Evolutionary conservation across 305 asterid species (phyloP), one percentile per base, ranked within the genome.

Genomic region (Fraxinus nigra): DNA sequence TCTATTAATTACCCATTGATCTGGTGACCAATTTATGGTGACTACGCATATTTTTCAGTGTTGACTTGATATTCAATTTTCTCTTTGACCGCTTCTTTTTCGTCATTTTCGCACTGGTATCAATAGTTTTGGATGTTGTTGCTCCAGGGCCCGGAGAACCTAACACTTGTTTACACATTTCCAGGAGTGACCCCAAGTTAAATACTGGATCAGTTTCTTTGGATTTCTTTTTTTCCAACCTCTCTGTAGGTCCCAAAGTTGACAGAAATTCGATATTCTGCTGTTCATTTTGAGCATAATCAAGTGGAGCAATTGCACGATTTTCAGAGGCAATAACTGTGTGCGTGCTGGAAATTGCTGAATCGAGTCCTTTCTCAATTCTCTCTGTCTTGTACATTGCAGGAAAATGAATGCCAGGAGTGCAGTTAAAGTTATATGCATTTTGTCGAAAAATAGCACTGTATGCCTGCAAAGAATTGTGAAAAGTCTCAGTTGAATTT

Each of bases 61-160:
- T 82, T 80, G 90, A 82, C 86, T 85, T 86, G 81, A 83, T 78
- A 38, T 56, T 77, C 82, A 85, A 61, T 86, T 85, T 86, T 90
- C 91, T 91, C 83, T 87, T 92, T 43, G 97, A 84, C 77, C 92
- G 92, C 90, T 88, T 90, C 90, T 91, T 92, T 81, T 86, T 94
- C 75, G 77, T 59, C 86, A 82, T 70, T 77, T 81, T 84, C 85
- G 91, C 74, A 83, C 72, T 82, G 78, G 81, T 87, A 72, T 88
- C 87, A 38, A 95, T 90, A 61, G 75, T 75, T 84, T 79, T 79
- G 80, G 90, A 88, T 65, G 81, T 59, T 84, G 79, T 79, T 80
- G 86, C 79, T 80, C 82, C 86, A 54, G 78, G 76, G 75, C 84
- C 35, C 72, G 90, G 78, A 86, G 84, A 24, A 75, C 82, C 84